Conservation (phyloP, 768 basidiomycete species). For the Antrodiella citrinella region DNA sequence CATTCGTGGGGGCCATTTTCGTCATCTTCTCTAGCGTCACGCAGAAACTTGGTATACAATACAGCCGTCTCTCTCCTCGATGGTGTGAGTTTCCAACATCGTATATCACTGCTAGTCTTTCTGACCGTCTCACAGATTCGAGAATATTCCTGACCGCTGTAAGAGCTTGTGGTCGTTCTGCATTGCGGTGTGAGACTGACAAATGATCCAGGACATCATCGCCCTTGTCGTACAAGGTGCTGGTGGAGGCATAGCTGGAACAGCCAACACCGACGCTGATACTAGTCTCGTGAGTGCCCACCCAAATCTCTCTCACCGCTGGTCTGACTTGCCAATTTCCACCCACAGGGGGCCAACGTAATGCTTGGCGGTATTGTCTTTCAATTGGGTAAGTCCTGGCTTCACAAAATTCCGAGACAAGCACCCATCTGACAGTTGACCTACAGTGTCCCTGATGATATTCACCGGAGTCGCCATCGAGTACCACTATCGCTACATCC, state of each 20-base stretch:
- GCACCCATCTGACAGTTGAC: conserved; percentile 1
- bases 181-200: background rate
- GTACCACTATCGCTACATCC: conserved; percentile 33
- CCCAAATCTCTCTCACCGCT: background rate
- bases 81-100: conserved; percentile 16
- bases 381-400: conserved; percentile 38
- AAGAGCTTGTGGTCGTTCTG: conserved; percentile 3
- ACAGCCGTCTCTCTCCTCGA: conserved; percentile 37
- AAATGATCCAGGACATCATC: conserved; percentile 35
- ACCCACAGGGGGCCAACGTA: conserved; percentile 35
- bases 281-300: conserved; percentile 14
- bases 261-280: conserved; percentile 13
- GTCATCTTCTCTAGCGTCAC: conserved; percentile 44
- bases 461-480: conserved; percentile 35
- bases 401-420: background rate
- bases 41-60: conserved; percentile 32
- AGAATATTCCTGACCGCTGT: conserved; percentile 23
- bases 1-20: conserved; percentile 49
- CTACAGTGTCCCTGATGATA: conserved; percentile 33
- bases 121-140: conserved; percentile 13
- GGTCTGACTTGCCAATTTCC: background rate
- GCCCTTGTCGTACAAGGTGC: conserved; percentile 55
- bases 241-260: conserved; percentile 47
- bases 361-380: conserved; percentile 60
- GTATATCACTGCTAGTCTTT: background rate